Conservation (phyloP, 106 monocot genomes). For the Posidonia australis region DNA sequence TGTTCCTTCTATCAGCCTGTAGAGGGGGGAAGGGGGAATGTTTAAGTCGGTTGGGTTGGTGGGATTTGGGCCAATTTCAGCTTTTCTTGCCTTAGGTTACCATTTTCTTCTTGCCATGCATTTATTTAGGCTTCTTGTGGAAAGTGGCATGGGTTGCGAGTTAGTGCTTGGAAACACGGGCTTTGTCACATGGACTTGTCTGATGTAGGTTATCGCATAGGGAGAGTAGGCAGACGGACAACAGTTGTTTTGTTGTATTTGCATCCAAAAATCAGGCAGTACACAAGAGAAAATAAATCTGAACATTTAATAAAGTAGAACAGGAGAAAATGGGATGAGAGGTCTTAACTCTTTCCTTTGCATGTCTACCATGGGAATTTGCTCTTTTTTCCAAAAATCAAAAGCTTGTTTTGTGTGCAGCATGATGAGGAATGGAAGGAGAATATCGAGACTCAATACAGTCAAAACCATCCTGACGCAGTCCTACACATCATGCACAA, state of each 20-base stretch:
- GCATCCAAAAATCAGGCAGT: not conserved
- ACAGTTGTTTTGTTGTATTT: slow-evolving; percentile 1
- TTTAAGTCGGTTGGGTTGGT: slow-evolving; percentile 10
- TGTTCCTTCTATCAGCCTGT: slow-evolving; percentile 4
- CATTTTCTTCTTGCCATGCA: not conserved
- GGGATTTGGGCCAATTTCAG: slow-evolving; percentile 7
- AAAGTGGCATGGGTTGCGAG: not conserved
- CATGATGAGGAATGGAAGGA: not conserved
- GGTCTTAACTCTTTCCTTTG: not conserved
- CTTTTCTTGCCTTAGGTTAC: not conserved
- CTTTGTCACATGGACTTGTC: slow-evolving; percentile 11
- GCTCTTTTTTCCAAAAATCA: too few species aligned
- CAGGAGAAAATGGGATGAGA: not conserved
- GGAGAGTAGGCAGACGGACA: slow-evolving; percentile 5
- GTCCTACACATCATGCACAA: too few species aligned
- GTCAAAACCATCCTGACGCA: too few species aligned
- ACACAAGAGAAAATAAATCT: not conserved
- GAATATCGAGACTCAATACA: not conserved
- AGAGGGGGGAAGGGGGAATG: slow-evolving; percentile 2
- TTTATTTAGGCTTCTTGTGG: not conserved
- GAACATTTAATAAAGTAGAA: not conserved
- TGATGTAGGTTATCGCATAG: not conserved
- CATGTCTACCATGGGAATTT: too few species aligned
- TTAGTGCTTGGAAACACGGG: not conserved
- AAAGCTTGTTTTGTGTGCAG: not conserved